Evolutionary conservation across 805 yeast species (phyloP), one percentile per base, ranked within the genome.

Genomic region (Monosporozyma siamensis): DNA sequence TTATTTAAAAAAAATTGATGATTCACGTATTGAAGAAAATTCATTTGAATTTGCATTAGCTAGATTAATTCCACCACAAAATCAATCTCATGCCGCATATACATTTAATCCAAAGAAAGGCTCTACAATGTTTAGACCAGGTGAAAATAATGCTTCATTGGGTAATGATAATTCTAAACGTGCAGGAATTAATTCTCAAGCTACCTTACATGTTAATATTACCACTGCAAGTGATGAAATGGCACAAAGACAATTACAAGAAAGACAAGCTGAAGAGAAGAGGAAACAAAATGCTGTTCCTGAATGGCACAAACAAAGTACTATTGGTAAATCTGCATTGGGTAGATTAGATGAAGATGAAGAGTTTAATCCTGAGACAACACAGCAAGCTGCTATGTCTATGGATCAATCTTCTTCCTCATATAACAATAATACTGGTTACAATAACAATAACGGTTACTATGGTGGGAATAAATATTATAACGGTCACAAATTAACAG

Each of bases 201-300:
- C 97, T 11, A 82, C 95, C 1, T 73, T 92, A 52, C 89, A 86
- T 62, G 95, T 92, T 44, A 80, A 84, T 51, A 88, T 92, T 51
- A 73, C 82, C 41, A 80, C 95, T 4, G 92, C 90, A 14, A 83
- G 80, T 52, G 96, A 86, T 62, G 94, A 85, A 54, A 77, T 78
- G 47, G 71, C 74, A 50, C 79, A 74, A 57, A 74, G 77, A 51
- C 88, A 80, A 63, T 72, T 73, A 53, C 73, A 69, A 56, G 79
- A 78, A 52, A 68, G 75, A 56, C 82, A 83, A 60, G 64, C 78
- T 69, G 68, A 79, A 74, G 72, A 78, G 75, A 62, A 80, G 74
- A 61, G 89, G 61, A 81, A 83, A 57, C 96, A 90, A 62, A 92
- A 92, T 59, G 96, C 96, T 4, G 71, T 92, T 51, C 99, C 99